Percentiles rank a stretch among this genome's conserved stretches.
Evolutionary conservation across 163 green algal species (phyloP).

Genomic region (Trebouxiophyceae sp.): DNA sequence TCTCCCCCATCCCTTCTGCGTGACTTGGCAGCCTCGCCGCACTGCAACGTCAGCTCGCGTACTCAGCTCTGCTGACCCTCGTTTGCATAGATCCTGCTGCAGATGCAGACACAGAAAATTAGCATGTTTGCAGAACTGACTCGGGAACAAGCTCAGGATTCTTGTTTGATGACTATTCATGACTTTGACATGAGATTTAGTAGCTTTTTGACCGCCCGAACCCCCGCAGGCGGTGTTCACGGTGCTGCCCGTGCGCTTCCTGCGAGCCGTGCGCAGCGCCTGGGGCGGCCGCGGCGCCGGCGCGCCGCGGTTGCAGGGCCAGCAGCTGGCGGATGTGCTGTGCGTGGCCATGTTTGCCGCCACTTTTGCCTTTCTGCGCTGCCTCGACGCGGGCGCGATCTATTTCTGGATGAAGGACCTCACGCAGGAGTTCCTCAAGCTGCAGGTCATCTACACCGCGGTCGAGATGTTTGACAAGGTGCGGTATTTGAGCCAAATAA

Average conservation of each 20-base stretch:
- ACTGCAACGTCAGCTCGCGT: background rate
- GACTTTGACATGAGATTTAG: no score
- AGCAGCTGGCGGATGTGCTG: conserved; percentile 75
- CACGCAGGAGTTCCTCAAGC: conserved; percentile 84
- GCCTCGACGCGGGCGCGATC: conserved; percentile 43
- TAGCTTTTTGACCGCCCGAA: no score
- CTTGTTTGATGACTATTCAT: no score
- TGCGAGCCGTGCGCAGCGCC: conserved; percentile 11
- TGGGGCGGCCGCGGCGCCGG: background rate
- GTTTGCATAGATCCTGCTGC: background rate
- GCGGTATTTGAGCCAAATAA: no score
- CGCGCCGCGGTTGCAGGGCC: conserved; percentile 20
- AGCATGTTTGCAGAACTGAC: background rate
- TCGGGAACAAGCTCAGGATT: no score
- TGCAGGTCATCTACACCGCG: conserved; percentile 82
- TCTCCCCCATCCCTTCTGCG: background rate
- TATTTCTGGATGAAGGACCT: conserved; percentile 78
- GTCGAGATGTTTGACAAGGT: conserved; percentile 92
- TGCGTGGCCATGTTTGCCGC: conserved; percentile 54
- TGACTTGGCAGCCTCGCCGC: background rate
- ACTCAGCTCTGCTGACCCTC: background rate
- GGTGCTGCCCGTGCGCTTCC: conserved; percentile 57
- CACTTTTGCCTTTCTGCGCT: conserved; percentile 37
- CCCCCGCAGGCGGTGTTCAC: conserved; percentile 57
- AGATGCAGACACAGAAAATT: background rate